Percentiles rank a stretch among this genome's conserved stretches.
phyloP scores from a whole-genome alignment of 23 red algal genomes.

The Gracilaria domingensis region DNA sequence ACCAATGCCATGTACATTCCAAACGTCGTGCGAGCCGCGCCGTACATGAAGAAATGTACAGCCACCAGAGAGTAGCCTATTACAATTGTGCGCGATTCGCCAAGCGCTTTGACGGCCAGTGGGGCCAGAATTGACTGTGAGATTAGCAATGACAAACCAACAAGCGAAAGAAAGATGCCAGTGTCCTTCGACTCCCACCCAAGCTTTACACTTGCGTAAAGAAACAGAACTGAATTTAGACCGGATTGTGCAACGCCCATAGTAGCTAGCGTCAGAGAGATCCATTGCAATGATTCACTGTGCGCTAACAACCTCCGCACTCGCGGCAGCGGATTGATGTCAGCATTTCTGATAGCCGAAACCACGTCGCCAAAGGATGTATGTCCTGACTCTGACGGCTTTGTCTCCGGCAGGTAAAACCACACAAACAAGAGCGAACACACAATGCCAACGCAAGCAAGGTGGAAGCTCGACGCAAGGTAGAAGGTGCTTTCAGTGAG shows the following conservation, averaged over 20 bases:
- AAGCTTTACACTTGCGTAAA: constrained; percentile 68
- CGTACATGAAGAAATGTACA: constrained; percentile 62
- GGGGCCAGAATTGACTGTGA: constrained; percentile 69
- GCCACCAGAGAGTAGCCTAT: constrained; percentile 29
- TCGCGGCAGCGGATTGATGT: constrained; percentile 70
- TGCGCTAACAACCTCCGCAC: constrained; percentile 44
- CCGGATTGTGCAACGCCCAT: constrained; percentile 55
- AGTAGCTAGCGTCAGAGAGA: constrained; percentile 27
- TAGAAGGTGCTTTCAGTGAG: constrained; percentile 49
- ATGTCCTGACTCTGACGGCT: not conserved
- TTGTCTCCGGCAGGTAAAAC: constrained; percentile 71
- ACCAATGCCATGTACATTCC: constrained; percentile 56
- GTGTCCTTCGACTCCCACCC: constrained; percentile 74
- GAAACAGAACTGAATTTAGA: constrained; percentile 66
- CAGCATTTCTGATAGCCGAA: constrained; percentile 6
- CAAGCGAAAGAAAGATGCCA: constrained; percentile 60
- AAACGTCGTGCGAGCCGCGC: constrained; percentile 7
- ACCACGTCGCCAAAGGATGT: not conserved
- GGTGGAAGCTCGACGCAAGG: constrained; percentile 43
- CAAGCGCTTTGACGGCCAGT: constrained; percentile 31
- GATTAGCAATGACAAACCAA: constrained; percentile 68
- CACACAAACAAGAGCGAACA: constrained; percentile 31
- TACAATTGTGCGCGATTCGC: constrained; percentile 52
- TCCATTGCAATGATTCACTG: constrained; percentile 54
- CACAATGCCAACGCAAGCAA: constrained; percentile 41